These are phyloP conservation scores for Pseudoneurospora amorphoporcata DNA, from an alignment of 495 filamentous ascomycete species.

Conservation along the genomic window DNA sequence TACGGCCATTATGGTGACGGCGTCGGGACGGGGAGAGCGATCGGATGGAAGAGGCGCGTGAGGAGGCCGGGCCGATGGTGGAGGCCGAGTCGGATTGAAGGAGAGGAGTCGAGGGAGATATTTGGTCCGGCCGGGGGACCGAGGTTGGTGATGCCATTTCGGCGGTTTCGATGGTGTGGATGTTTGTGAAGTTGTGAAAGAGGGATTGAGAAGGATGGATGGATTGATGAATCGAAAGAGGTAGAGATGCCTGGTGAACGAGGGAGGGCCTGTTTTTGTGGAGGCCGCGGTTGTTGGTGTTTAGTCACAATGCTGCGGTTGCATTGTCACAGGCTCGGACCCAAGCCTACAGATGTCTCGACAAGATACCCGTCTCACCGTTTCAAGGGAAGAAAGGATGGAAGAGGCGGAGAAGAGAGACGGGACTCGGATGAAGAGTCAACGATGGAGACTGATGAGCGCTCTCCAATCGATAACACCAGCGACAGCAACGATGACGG, in stretches of 20 bases:
- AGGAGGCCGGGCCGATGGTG: conserved; percentile 24
- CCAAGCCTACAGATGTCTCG: not conserved
- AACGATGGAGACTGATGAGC: not conserved
- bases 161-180: conserved; percentile 3
- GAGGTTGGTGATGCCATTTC: conserved; percentile 2
- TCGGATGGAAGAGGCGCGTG: conserved; percentile 24
- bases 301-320: not conserved
- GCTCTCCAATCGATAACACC: not conserved
- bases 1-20: conserved; percentile 8
- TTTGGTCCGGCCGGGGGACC: conserved; percentile 6
- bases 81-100: conserved; percentile 24
- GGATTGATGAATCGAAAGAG: not conserved
- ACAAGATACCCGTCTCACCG: not conserved
- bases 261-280: not conserved
- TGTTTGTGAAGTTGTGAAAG: not conserved
- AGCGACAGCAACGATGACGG: not conserved
- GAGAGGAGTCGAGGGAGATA: conserved; percentile 11
- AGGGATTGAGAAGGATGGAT: not conserved
- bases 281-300: not conserved
- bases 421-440: not conserved
- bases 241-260: not conserved
- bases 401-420: not conserved
- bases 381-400: not conserved
- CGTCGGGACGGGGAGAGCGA: conserved; percentile 20
- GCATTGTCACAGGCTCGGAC: conserved; percentile 1